Base-by-base conservation (phyloP, 2,329 filamentous ascomycete species). In the Epichloe glyceriae region DNA sequence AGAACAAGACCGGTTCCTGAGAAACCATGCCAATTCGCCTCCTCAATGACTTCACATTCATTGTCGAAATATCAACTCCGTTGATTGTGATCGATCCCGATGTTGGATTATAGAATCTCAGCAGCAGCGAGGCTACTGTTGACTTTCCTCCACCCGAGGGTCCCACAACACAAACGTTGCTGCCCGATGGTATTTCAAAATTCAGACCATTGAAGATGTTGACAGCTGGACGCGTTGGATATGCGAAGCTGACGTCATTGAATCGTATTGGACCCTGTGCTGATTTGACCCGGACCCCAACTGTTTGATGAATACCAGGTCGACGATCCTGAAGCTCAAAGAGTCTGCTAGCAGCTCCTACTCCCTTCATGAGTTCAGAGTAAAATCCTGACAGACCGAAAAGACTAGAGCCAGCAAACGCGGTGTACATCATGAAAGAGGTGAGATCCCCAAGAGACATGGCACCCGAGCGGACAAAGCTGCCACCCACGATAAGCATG, bases 361-460 rank as follows among this genome's bases (percentile, higher is more conserved):
- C 91, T 41, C 94, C 94, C 68, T 98, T 98, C 93, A 98, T 98
- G 54, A 98, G 76, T 65, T 98, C 93, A 0, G 90, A 95, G 68
- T 96, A 98, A 70, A 98, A 98, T 51, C 87, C 88, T 4, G 89
- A 95, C 2, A 98, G 74, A 4, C 93, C 93, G 59, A 97, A 95
- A 56, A 98, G 79, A 67, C 88, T 95, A 46, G 87, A 93, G 3
- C 81, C 81, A 6, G 81, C 80, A 66, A 83, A 97, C 3, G 88
- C 91, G 3, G 90, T 95, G 67, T 97, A 98, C 91, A 98, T 97
- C 71, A 98, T 79, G 69, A 98, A 98, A 0, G 89, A 95, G 1
- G 93, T 94, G 42, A 98, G 71, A 57, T 98, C 91, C 59, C 93
- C 93, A 46, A 97, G 83, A 7, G 81, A 88, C 72, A 98, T 93